Conservation (phyloP, 495 filamentous ascomycete species). For the Penicillium subrubescens region DNA sequence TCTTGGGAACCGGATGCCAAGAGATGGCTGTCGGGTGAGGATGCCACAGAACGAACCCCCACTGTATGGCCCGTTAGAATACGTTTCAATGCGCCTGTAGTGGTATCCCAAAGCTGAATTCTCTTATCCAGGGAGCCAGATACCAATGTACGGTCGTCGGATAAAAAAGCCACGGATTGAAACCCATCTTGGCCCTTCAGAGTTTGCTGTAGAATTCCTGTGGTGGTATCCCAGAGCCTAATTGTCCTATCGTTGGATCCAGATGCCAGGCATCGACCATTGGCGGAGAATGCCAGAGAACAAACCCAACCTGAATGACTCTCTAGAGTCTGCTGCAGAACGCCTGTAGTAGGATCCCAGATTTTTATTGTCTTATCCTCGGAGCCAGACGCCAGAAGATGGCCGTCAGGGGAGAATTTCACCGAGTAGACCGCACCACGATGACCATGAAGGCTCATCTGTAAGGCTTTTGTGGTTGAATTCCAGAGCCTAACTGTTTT, state of each 20-base stretch:
- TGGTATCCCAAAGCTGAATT: neutral
- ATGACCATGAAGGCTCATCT: neutral
- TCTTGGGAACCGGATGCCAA: slow-evolving; percentile 22
- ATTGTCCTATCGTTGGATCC: neutral
- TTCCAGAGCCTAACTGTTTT: neutral
- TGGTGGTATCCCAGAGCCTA: neutral
- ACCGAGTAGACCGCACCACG: neutral
- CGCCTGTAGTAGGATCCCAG: too few relatives aligned
- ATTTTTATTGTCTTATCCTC: too few relatives aligned
- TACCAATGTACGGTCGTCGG: slow-evolving; percentile 22
- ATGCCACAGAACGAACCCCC: slow-evolving; percentile 1
- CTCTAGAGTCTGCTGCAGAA: too few relatives aligned
- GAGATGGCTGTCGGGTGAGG: slow-evolving; percentile 8
- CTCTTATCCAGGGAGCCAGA: slow-evolving; percentile 20
- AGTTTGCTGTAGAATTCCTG: neutral
- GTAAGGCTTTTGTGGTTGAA: neutral
- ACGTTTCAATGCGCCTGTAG: slow-evolving; percentile 7
- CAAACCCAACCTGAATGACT: too few relatives aligned
- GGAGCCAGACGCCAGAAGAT: slow-evolving; percentile 2
- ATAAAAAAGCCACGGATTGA: slow-evolving; percentile 31
- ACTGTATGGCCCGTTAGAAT: slow-evolving; percentile 18
- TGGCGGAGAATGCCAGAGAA: too few relatives aligned
- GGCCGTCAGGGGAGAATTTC: slow-evolving; percentile 5
- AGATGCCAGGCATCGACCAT: too few relatives aligned
- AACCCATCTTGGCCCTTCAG: neutral